A percentile compares a stretch with the other conserved stretches of the same genome.
Evolutionary conservation across 176 grass and related monocot genomes (phyloP).

Genomic region (Hyparrhenia diplandra): DNA sequence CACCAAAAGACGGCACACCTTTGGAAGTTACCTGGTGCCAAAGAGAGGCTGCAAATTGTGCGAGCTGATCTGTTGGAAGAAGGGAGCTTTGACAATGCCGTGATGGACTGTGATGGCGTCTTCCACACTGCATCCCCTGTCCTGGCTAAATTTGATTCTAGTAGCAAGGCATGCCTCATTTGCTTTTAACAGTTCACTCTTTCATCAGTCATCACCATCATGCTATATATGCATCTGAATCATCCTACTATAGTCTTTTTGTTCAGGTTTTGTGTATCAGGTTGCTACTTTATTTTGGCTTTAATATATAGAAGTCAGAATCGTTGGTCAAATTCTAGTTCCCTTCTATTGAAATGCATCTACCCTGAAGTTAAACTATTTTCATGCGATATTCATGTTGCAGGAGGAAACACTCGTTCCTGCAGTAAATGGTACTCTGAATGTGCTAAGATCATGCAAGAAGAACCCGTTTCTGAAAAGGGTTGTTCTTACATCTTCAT

Average conservation of each 20-base stretch:
- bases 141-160: constrained; percentile 55
- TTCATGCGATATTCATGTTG: neutral
- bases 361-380: no score
- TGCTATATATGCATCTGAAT: neutral
- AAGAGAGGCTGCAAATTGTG: constrained; percentile 70
- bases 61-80: constrained; percentile 70
- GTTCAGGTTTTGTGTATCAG: neutral
- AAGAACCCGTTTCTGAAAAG: constrained; percentile 69
- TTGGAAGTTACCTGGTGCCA: constrained; percentile 75
- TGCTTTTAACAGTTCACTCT: neutral
- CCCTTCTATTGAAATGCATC: constrained; percentile 1
- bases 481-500: constrained; percentile 90
- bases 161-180: constrained; percentile 53
- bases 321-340: neutral
- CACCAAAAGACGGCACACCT: constrained; percentile 57
- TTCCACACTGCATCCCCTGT: constrained; percentile 89
- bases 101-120: constrained; percentile 70
- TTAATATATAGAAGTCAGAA: neutral
- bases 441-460: constrained; percentile 83
- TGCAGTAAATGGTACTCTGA: constrained; percentile 74
- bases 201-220: neutral
- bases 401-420: constrained; percentile 73
- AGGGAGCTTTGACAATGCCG: constrained; percentile 72
- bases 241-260: neutral
- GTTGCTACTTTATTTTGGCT: neutral